A percentile compares a stretch with the other conserved stretches of the same genome.
These are phyloP conservation scores for Chrysosporium keratinophilum DNA, from an alignment of 2,329 filamentous ascomycete species.

Conservation along the genomic window DNA sequence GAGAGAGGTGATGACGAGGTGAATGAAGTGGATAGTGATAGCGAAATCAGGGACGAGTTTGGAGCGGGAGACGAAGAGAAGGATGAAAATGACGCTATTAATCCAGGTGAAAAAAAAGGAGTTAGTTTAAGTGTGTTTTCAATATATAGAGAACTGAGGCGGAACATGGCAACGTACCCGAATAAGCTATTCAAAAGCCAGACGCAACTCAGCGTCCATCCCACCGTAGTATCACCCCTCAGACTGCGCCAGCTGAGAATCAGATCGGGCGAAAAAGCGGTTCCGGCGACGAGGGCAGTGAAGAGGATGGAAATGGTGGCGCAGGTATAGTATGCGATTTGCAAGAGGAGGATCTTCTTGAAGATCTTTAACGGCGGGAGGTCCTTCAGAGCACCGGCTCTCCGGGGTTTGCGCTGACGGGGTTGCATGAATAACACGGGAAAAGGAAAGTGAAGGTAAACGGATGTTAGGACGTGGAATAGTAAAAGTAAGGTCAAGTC, in stretches of 20 bases:
- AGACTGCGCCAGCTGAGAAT: constrained; percentile 55
- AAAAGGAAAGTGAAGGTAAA: background rate
- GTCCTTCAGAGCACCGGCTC: constrained; percentile 55
- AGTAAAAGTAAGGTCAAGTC: background rate
- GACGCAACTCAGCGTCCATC: constrained; percentile 58
- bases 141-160: constrained; percentile 1
- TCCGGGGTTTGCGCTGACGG: constrained; percentile 50
- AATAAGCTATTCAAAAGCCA: constrained; percentile 57
- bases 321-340: constrained; percentile 53
- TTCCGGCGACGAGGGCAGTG: constrained; percentile 55
- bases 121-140: background rate
- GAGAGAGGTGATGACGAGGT: constrained; percentile 65
- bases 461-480: background rate
- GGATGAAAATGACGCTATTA: constrained; percentile 73
- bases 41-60: constrained; percentile 95
- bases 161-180: constrained; percentile 44
- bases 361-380: constrained; percentile 58
- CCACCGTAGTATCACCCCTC: constrained; percentile 57
- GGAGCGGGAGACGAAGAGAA: constrained; percentile 72
- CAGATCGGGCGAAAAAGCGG: constrained; percentile 47
- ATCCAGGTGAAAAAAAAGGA: constrained; percentile 2
- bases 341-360: constrained; percentile 55
- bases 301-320: constrained; percentile 56
- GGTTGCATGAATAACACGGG: constrained; percentile 36
- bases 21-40: constrained; percentile 73